These are phyloP conservation scores for Rubia balearica DNA, from an alignment of 305 asterid species.

Conservation along the genomic window DNA sequence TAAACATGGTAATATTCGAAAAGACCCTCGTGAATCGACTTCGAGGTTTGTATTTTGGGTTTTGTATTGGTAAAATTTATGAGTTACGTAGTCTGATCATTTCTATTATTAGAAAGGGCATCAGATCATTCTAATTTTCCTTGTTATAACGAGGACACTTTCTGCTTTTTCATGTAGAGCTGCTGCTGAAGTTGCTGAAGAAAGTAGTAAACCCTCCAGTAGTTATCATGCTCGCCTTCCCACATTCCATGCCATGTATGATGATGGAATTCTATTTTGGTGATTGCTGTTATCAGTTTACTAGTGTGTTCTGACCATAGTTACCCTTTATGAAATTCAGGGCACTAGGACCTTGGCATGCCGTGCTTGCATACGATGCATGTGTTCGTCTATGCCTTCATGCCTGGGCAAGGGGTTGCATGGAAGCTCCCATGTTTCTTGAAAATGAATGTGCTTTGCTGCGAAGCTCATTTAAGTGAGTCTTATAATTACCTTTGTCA, in stretches of 20 bases:
- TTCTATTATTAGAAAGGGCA: slow-evolving; percentile 1
- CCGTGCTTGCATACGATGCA: slow-evolving; percentile 45
- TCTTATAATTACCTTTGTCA: neutral
- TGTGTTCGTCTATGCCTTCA: slow-evolving; percentile 53
- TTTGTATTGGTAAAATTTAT: neutral
- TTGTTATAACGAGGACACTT: neutral
- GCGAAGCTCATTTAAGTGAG: slow-evolving; percentile 42
- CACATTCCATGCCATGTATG: slow-evolving; percentile 46
- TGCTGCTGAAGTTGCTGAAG: slow-evolving; percentile 26
- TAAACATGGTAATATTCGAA: slow-evolving; percentile 16
- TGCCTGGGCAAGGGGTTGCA: slow-evolving; percentile 55
- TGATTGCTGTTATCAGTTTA: neutral
- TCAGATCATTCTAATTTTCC: neutral
- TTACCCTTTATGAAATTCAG: slow-evolving; percentile 23
- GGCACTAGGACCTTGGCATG: slow-evolving; percentile 50
- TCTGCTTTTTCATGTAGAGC: slow-evolving; percentile 19
- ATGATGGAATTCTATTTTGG: slow-evolving; percentile 3
- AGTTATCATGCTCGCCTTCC: slow-evolving; percentile 39
- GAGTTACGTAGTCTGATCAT: neutral
- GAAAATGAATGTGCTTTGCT: slow-evolving; percentile 43
- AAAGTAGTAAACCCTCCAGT: slow-evolving; percentile 24
- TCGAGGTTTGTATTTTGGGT: slow-evolving; percentile 29
- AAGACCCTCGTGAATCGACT: slow-evolving; percentile 22
- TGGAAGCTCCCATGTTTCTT: slow-evolving; percentile 51
- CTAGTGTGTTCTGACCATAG: slow-evolving; percentile 9